Evolutionary conservation across 257 asterid genomes (phyloP).

Genomic region (Ballota nigra): DNA sequence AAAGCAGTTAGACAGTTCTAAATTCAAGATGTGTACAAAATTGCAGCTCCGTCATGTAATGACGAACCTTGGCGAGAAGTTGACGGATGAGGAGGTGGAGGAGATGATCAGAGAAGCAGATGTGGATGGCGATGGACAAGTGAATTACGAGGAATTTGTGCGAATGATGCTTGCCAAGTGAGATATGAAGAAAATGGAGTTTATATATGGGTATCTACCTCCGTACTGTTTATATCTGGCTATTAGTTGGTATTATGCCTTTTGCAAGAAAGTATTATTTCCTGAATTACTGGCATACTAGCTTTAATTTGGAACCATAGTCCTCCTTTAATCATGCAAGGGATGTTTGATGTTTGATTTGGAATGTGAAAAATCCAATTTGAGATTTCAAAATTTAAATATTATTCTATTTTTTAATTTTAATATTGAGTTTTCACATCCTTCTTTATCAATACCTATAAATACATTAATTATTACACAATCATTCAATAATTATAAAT

Average conservation of each 20-base stretch:
- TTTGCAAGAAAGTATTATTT: not conserved
- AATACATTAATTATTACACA: too few relatives aligned
- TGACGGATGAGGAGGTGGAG: conserved; percentile 56
- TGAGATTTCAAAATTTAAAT: too few relatives aligned
- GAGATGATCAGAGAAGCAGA: conserved; percentile 62
- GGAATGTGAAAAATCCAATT: too few relatives aligned
- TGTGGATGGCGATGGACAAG: conserved; percentile 59
- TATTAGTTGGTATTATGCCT: not conserved
- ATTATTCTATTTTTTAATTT: too few relatives aligned
- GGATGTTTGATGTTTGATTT: too few relatives aligned
- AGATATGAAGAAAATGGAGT: conserved; percentile 18
- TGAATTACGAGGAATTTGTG: conserved; percentile 50
- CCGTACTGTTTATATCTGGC: not conserved
- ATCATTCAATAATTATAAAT: too few relatives aligned
- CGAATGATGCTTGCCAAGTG: conserved; percentile 59
- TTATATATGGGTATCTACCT: not conserved
- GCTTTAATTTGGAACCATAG: not conserved
- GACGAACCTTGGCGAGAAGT: conserved; percentile 63
- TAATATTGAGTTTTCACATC: too few relatives aligned
- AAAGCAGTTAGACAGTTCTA: not conserved
- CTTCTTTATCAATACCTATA: too few relatives aligned
- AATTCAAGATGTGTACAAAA: not conserved
- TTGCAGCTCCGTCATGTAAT: conserved; percentile 55
- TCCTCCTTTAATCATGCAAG: not conserved
- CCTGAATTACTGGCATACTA: not conserved